These are phyloP conservation scores for Starmerella geochares DNA, from an alignment of 805 yeast genomes.

Conservation along the genomic window DNA sequence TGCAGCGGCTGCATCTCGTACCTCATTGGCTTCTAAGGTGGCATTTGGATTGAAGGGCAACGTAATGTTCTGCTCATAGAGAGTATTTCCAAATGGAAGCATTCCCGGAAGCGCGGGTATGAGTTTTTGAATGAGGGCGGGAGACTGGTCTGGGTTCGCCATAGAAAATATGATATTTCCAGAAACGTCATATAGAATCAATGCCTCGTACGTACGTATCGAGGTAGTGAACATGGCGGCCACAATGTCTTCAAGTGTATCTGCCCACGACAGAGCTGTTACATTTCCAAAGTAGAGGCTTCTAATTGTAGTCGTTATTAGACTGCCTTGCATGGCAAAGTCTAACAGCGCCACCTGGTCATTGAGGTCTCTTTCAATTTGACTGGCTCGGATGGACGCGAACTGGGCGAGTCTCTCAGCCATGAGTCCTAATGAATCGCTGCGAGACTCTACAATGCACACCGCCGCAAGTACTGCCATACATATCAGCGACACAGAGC, in stretches of 20 bases:
- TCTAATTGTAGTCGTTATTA: slow-evolving; percentile 10
- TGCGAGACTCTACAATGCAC: slow-evolving; percentile 15
- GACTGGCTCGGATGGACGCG: slow-evolving; percentile 21
- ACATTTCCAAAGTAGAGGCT: slow-evolving; percentile 14
- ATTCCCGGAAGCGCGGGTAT: slow-evolving; percentile 1
- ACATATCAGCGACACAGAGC: slow-evolving; percentile 17
- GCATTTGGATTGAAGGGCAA: not conserved
- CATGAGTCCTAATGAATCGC: slow-evolving; percentile 17
- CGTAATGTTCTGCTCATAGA: not conserved
- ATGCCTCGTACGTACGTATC: slow-evolving; percentile 11
- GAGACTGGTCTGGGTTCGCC: slow-evolving; percentile 9
- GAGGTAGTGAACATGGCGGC: slow-evolving; percentile 11
- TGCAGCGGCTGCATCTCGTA: not conserved
- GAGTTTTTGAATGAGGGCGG: not conserved
- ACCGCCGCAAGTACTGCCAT: slow-evolving; percentile 16
- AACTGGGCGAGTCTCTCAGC: slow-evolving; percentile 19
- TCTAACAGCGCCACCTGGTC: slow-evolving; percentile 11
- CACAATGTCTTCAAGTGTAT: slow-evolving; percentile 4
- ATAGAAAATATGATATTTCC: slow-evolving; percentile 10
- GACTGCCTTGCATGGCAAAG: slow-evolving; percentile 10
- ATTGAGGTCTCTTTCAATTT: slow-evolving; percentile 14
- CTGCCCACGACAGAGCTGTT: slow-evolving; percentile 13
- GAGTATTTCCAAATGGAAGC: slow-evolving; percentile 10
- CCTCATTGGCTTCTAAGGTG: not conserved
- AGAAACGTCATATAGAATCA: slow-evolving; percentile 16